Evolutionary conservation across 352 stramenopile genomes (phyloP).

Genomic region (Phytopythium kandeliae): DNA sequence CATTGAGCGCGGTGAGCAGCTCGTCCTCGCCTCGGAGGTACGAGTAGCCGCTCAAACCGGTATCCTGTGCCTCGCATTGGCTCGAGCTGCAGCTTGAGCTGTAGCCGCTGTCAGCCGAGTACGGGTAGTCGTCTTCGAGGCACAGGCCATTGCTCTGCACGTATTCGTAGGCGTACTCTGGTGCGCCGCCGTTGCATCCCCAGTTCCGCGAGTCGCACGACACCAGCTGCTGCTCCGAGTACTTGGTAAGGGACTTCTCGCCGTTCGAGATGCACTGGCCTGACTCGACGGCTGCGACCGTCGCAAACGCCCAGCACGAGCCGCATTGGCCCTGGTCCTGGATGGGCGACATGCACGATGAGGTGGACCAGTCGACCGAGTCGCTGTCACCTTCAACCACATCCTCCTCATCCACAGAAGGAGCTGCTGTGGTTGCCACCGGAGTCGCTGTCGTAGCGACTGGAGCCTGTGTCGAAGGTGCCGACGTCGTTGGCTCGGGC

Average conservation of each 20-base stretch:
- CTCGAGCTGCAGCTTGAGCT: slow-evolving; percentile 14
- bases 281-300: slow-evolving; percentile 88
- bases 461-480: slow-evolving; percentile 3
- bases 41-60: slow-evolving; percentile 52
- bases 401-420: neutral
- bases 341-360: slow-evolving; percentile 43
- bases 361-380: slow-evolving; percentile 41
- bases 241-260: slow-evolving; percentile 62
- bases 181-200: slow-evolving; percentile 88
- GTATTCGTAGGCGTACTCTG: slow-evolving; percentile 90
- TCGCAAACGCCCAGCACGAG: slow-evolving; percentile 97
- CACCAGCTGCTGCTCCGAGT: slow-evolving; percentile 93
- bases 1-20: slow-evolving; percentile 19
- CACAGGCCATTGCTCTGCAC: slow-evolving; percentile 86
- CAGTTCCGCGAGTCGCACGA: slow-evolving; percentile 84
- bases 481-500: neutral
- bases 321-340: slow-evolving; percentile 97
- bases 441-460: slow-evolving; percentile 14
- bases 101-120: slow-evolving; percentile 22
- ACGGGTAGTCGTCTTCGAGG: slow-evolving; percentile 25
- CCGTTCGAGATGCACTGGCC: slow-evolving; percentile 81
- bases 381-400: slow-evolving; percentile 8
- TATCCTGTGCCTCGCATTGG: slow-evolving; percentile 20
- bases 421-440: neutral
- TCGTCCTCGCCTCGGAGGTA: slow-evolving; percentile 32